phyloP scores from a whole-genome alignment of 1,284 basidiomycete species.

The Cryptococcus sp. region DNA sequence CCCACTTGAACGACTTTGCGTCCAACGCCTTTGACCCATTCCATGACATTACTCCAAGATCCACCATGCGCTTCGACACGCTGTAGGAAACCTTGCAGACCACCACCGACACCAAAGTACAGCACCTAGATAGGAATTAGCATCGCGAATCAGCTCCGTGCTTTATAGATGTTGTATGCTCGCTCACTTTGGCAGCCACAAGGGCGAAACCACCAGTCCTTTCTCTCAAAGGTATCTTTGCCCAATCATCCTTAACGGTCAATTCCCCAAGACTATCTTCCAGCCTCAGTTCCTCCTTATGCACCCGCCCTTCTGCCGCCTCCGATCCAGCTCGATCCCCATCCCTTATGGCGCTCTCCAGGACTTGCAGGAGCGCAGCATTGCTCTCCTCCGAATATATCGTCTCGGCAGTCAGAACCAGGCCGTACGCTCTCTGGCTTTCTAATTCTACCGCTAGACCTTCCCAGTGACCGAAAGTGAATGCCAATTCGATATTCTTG shows the following conservation, averaged over 20 bases:
- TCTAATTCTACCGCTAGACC: constrained; percentile 28
- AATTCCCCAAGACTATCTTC: constrained; percentile 35
- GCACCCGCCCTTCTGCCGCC: background rate
- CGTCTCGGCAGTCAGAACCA: constrained; percentile 88
- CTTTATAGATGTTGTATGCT: background rate
- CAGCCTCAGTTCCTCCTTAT: constrained; percentile 18
- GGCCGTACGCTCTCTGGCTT: constrained; percentile 58
- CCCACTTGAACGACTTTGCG: constrained; percentile 64
- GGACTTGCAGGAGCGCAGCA: constrained; percentile 62
- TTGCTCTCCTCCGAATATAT: constrained; percentile 78
- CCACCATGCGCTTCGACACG: constrained; percentile 56
- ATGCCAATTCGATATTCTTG: constrained; percentile 64
- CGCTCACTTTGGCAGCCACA: constrained; percentile 51
- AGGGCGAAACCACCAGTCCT: constrained; percentile 31
- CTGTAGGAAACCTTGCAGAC: constrained; percentile 70
- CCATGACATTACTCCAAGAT: constrained; percentile 53
- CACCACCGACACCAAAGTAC: constrained; percentile 96
- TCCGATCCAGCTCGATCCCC: background rate
- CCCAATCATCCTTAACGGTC: constrained; percentile 30
- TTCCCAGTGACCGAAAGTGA: constrained; percentile 82
- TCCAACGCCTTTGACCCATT: constrained; percentile 65
- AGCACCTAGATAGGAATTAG: constrained; percentile 61
- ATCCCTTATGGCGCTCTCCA: constrained; percentile 34
- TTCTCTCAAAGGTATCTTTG: constrained; percentile 18
- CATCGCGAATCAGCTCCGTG: constrained; percentile 1